Percentiles rank a stretch among this genome's conserved stretches.
phyloP scores from a whole-genome alignment of 345 rosid species.

The Passiflora organensis region DNA sequence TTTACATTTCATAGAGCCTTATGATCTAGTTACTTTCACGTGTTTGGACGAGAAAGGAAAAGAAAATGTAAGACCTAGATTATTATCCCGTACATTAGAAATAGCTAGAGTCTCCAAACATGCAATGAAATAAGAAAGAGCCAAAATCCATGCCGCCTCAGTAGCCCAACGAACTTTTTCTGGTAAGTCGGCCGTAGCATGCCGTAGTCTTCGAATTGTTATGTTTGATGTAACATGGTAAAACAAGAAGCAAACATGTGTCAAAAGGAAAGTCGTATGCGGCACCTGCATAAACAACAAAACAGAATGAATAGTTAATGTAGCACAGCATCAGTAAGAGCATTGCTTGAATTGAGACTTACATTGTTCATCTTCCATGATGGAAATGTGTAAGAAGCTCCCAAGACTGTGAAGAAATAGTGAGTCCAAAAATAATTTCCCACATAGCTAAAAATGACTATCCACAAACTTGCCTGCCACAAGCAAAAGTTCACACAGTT shows the following conservation, averaged over 20 bases:
- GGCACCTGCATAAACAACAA: constrained; percentile 62
- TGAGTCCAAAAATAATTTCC: constrained; percentile 99
- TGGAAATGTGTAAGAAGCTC: constrained; percentile 98
- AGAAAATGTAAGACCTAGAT: too few relatives aligned
- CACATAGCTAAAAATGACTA: constrained; percentile 79
- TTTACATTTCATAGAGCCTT: not conserved
- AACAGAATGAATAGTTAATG: not conserved
- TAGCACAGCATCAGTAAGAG: not conserved
- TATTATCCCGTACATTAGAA: constrained; percentile 58
- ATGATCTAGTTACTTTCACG: not conserved
- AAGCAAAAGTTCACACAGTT: constrained; percentile 16
- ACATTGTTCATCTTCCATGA: constrained; percentile 99
- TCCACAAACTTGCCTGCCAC: constrained; percentile 88
- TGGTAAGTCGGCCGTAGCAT: constrained; percentile 64
- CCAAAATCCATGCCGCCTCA: constrained; percentile 88
- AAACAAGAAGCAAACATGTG: constrained; percentile 92
- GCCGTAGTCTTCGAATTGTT: constrained; percentile 77
- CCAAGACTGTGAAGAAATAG: constrained; percentile 91
- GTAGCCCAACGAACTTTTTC: constrained; percentile 51
- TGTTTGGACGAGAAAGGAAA: too few relatives aligned
- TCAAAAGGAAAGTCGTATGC: constrained; percentile 87
- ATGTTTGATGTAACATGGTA: constrained; percentile 90
- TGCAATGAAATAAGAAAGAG: constrained; percentile 90
- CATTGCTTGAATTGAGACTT: constrained; percentile 22
- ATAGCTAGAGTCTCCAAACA: constrained; percentile 90